Evolutionary conservation across 352 stramenopile genomes (phyloP).

Genomic region (Globisporangium paddicum): DNA sequence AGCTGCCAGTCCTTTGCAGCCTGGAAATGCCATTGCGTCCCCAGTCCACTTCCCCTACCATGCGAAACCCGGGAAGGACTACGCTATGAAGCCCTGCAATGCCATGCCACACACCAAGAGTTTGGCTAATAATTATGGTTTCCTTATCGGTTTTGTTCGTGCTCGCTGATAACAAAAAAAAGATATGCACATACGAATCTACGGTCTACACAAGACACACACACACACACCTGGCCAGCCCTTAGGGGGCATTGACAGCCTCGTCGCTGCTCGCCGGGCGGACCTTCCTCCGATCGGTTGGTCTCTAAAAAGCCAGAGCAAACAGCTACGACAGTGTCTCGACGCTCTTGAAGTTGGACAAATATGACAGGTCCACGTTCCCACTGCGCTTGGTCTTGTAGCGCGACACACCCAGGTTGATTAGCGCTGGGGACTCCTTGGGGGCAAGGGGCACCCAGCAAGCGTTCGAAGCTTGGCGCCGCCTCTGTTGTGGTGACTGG

Average conservation of each 20-base stretch:
- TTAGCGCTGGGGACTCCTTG: constrained; percentile 2
- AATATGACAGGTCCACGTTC: constrained; percentile 14
- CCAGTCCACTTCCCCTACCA: too few species aligned
- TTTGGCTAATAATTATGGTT: neutral
- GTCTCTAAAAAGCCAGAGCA: neutral
- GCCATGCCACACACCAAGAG: too few species aligned
- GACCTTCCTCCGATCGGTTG: constrained; percentile 4
- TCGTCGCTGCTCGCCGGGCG: neutral
- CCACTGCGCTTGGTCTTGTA: neutral
- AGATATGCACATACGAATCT: neutral
- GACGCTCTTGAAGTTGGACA: constrained; percentile 14
- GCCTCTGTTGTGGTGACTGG: neutral
- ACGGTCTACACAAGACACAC: neutral
- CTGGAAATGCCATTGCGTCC: too few species aligned
- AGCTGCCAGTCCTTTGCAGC: too few species aligned
- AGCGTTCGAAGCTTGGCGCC: neutral
- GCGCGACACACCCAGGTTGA: constrained; percentile 10
- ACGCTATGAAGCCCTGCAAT: too few species aligned
- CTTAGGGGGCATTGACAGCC: too few species aligned
- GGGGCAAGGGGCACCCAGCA: neutral
- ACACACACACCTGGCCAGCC: neutral
- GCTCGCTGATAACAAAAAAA: neutral
- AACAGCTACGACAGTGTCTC: neutral
- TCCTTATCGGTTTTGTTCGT: neutral
- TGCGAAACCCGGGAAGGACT: too few species aligned